Evolutionary conservation across 345 rosid species (phyloP).

Genomic region (Bruguiera parviflora): DNA sequence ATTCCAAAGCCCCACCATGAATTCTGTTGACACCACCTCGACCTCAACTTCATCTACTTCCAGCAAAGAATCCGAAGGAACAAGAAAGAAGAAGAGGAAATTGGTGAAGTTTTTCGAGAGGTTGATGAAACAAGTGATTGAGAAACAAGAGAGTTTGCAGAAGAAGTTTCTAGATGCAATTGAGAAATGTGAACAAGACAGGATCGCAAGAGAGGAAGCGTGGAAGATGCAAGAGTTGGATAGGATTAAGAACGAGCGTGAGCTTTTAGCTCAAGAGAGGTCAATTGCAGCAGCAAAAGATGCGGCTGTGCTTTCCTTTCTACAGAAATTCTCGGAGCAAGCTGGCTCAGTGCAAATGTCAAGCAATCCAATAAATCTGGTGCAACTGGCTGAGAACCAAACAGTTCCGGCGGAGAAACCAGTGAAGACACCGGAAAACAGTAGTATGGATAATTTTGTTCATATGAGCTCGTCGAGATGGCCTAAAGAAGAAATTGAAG

Average conservation of each 20-base stretch:
- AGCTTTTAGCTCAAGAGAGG: constrained; percentile 24
- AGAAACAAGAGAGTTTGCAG: constrained; percentile 32
- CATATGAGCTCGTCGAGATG: constrained; percentile 26
- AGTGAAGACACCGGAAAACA: constrained; percentile 8
- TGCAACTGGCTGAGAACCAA: constrained; percentile 14
- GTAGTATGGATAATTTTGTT: constrained; percentile 9
- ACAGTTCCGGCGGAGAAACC: constrained; percentile 14
- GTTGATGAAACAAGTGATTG: constrained; percentile 27
- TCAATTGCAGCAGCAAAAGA: constrained; percentile 33
- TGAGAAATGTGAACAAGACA: constrained; percentile 28
- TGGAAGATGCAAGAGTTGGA: constrained; percentile 34
- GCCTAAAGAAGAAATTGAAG: constrained; percentile 36
- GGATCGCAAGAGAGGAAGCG: constrained; percentile 29
- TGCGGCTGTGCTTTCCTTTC: constrained; percentile 30
- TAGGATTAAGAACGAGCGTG: constrained; percentile 30
- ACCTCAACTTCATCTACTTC: constrained; percentile 24
- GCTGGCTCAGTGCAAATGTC: constrained; percentile 13
- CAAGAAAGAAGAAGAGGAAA: constrained; percentile 20
- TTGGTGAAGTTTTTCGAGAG: constrained; percentile 19
- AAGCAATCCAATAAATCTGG: background rate
- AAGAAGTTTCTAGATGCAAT: constrained; percentile 26
- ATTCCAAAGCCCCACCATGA: constrained; percentile 7
- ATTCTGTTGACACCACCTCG: constrained; percentile 19
- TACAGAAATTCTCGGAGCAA: constrained; percentile 32
- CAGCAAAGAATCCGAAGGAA: constrained; percentile 27